These are phyloP conservation scores for Magnaporthiopsis poae DNA, from an alignment of 2,329 filamentous ascomycete genomes.

Conservation along the genomic window DNA sequence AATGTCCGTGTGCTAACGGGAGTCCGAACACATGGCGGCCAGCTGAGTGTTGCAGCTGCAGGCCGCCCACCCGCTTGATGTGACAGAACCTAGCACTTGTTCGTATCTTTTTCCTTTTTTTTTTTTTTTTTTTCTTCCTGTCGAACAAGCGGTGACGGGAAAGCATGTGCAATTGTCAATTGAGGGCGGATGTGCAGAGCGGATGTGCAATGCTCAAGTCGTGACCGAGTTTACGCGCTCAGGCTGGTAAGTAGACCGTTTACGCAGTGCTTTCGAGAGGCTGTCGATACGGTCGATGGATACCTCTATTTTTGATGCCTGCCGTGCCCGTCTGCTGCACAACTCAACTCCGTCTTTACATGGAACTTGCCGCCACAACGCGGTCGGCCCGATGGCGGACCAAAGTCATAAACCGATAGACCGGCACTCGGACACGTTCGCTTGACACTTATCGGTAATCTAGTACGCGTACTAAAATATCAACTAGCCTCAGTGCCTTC, in stretches of 20 bases:
- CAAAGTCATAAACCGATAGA: background rate
- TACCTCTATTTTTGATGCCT: background rate
- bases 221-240: too few species aligned
- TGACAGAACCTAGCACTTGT: too few species aligned
- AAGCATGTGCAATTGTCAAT: background rate
- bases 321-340: background rate
- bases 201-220: too few species aligned
- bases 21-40: background rate
- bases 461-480: background rate
- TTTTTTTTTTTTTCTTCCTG: too few species aligned
- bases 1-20: background rate
- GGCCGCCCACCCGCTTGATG: background rate
- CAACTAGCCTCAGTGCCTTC: too few species aligned
- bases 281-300: background rate
- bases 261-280: background rate
- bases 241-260: background rate
- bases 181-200: background rate
- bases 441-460: background rate
- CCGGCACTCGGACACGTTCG: background rate
- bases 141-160: background rate
- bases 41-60: background rate
- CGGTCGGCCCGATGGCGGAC: background rate
- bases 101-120: background rate
- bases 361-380: too few species aligned
- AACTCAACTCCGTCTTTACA: background rate